phyloP scores from a whole-genome alignment of 2,329 filamentous ascomycete species.

The Scedosporium apiospermum region DNA sequence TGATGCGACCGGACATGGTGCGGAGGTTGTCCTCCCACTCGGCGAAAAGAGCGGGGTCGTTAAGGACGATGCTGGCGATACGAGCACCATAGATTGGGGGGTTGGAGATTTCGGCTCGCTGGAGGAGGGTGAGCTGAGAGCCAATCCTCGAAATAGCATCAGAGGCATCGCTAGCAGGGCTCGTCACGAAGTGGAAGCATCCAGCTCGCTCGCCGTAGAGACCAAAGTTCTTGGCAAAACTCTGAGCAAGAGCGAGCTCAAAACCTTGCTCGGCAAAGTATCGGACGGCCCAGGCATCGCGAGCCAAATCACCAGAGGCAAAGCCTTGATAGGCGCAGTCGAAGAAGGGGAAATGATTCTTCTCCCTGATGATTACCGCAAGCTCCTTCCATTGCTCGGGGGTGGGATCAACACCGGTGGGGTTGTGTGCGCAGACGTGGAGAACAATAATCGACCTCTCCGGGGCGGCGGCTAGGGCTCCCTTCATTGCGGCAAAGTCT shows the following conservation, averaged over 20 bases:
- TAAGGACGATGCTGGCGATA: slow-evolving; percentile 76
- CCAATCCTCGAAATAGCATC: slow-evolving; percentile 57
- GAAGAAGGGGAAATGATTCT: slow-evolving; percentile 94
- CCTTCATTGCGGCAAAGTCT: slow-evolving; percentile 83
- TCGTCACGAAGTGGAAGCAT: slow-evolving; percentile 87
- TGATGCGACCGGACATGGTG: slow-evolving; percentile 94
- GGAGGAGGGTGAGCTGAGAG: slow-evolving; percentile 85
- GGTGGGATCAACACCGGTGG: slow-evolving; percentile 91
- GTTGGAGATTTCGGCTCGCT: slow-evolving; percentile 96
- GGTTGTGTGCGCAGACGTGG: slow-evolving; percentile 96
- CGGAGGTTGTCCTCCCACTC: slow-evolving; percentile 89
- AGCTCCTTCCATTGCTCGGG: slow-evolving; percentile 91
- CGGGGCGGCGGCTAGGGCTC: slow-evolving; percentile 59
- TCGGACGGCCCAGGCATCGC: slow-evolving; percentile 84
- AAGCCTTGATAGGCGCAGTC: slow-evolving; percentile 98
- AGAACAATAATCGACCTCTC: slow-evolving; percentile 79
- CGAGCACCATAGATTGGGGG: slow-evolving; percentile 89
- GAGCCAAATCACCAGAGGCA: slow-evolving; percentile 77
- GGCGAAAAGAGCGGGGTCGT: slow-evolving; percentile 69
- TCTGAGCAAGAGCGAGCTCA: slow-evolving; percentile 80
- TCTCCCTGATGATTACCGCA: slow-evolving; percentile 63
- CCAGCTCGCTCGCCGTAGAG: slow-evolving; percentile 94
- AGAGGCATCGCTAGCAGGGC: slow-evolving; percentile 57
- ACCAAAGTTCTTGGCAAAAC: slow-evolving; percentile 96
- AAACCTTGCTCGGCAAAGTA: slow-evolving; percentile 92